phyloP scores from a whole-genome alignment of 176 grass and related monocot species.

The Musa beccarii region DNA sequence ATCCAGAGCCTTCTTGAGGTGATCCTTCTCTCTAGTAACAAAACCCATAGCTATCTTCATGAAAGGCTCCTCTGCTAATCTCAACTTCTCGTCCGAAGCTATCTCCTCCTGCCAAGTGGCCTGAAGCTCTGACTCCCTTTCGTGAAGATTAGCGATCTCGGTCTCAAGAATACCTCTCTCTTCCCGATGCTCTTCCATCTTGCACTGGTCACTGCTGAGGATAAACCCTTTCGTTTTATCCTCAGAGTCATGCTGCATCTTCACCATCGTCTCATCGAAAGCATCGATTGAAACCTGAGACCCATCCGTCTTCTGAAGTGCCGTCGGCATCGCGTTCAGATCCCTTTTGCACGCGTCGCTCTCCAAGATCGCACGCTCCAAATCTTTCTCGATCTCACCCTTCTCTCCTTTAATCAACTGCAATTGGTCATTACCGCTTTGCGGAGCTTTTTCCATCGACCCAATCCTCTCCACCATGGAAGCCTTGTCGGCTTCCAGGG shows the following conservation, averaged over 20 bases:
- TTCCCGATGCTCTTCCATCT: conserved; percentile 12
- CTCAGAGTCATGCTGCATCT: neutral
- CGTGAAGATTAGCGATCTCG: conserved; percentile 21
- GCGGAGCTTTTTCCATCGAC: neutral
- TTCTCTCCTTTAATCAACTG: neutral
- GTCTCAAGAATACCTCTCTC: conserved; percentile 25
- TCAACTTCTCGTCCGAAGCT: neutral
- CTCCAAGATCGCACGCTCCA: neutral
- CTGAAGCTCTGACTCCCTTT: neutral
- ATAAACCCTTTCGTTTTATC: neutral
- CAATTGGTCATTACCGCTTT: neutral
- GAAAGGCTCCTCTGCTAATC: neutral
- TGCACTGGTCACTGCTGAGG: neutral
- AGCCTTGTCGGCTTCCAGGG: neutral
- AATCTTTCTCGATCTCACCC: neutral
- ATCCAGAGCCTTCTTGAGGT: neutral
- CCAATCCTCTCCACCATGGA: neutral
- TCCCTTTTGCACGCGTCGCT: neutral
- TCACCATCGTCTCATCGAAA: neutral
- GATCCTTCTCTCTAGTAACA: neutral
- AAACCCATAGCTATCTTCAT: too few relatives aligned
- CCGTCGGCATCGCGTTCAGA: neutral
- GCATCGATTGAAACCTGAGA: neutral
- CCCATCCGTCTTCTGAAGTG: neutral
- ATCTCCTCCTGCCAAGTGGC: neutral